These are phyloP conservation scores for Venturia oleaginea DNA, from an alignment of 2,329 filamentous ascomycete species.

Conservation along the genomic window DNA sequence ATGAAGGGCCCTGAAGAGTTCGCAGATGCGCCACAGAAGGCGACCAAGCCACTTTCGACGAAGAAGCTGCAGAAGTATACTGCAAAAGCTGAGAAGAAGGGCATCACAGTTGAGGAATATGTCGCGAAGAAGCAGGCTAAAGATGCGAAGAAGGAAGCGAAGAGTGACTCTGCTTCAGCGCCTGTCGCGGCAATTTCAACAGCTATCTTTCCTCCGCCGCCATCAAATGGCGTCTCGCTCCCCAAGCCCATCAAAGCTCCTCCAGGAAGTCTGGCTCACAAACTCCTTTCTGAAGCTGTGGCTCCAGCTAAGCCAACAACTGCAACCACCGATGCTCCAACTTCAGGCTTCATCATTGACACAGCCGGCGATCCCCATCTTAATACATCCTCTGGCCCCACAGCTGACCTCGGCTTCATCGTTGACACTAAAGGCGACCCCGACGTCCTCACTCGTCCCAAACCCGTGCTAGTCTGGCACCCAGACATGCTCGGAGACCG, in stretches of 20 bases:
- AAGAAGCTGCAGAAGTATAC: conserved; percentile 10
- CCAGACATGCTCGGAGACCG: conserved; percentile 7
- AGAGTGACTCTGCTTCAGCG: neutral
- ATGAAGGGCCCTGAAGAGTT: conserved; percentile 3
- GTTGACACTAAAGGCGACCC: conserved; percentile 4
- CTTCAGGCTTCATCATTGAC: conserved; percentile 1
- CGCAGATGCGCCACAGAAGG: neutral
- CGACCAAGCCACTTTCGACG: neutral
- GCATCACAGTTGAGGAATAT: conserved; percentile 13
- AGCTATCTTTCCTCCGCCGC: neutral
- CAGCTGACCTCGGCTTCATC: neutral
- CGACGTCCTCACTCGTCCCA: neutral
- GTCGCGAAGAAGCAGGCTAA: conserved; percentile 3
- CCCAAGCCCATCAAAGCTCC: neutral
- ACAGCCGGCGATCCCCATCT: conserved; percentile 4
- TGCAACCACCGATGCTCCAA: neutral
- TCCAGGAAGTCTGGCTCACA: neutral
- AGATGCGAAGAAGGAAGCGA: neutral
- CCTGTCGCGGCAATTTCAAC: neutral
- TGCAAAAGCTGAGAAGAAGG: conserved; percentile 11
- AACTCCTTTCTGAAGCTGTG: neutral
- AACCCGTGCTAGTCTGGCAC: conserved; percentile 5
- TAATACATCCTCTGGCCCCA: neutral
- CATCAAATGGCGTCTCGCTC: neutral
- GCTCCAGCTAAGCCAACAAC: neutral